A percentile compares a stretch with the other conserved stretches of the same genome.
Evolutionary conservation across 192 early-diverging fungal genomes (phyloP).

Genomic region (Linnemannia hyalina): DNA sequence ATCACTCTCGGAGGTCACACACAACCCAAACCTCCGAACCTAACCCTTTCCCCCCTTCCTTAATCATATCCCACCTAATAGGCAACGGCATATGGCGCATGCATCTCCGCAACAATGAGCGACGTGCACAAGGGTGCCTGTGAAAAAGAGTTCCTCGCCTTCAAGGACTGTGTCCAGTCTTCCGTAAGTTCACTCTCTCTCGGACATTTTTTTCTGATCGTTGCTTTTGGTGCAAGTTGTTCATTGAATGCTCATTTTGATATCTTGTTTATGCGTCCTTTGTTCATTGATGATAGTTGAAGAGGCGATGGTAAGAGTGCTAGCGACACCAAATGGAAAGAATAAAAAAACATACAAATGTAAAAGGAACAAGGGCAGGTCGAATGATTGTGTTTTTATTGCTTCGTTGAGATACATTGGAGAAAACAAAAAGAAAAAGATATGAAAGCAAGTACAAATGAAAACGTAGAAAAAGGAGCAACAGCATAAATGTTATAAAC

Average conservation of each 20-base stretch:
- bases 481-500: background rate
- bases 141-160: slow-evolving; percentile 52
- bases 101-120: slow-evolving; percentile 47
- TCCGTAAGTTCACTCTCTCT: slow-evolving; percentile 28
- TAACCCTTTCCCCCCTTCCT: background rate
- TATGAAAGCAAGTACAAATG: background rate
- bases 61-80: background rate
- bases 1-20: too few relatives aligned
- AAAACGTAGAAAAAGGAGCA: background rate
- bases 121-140: slow-evolving; percentile 52
- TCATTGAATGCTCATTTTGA: background rate
- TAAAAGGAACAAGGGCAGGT: background rate
- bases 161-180: slow-evolving; percentile 53
- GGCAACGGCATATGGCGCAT: slow-evolving; percentile 49
- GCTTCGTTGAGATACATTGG: background rate
- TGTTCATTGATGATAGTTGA: slow-evolving; percentile 25
- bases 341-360: background rate
- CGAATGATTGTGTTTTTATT: background rate
- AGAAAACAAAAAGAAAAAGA: background rate
- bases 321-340: background rate
- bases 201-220: background rate
- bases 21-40: background rate
- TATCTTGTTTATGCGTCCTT: background rate
- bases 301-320: slow-evolving; percentile 41
- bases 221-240: background rate